Percentiles rank a stretch among this genome's conserved stretches.
Evolutionary conservation across 164 flowering plant genomes (phyloP).

Genomic region (Chimonanthus salicifolius): DNA sequence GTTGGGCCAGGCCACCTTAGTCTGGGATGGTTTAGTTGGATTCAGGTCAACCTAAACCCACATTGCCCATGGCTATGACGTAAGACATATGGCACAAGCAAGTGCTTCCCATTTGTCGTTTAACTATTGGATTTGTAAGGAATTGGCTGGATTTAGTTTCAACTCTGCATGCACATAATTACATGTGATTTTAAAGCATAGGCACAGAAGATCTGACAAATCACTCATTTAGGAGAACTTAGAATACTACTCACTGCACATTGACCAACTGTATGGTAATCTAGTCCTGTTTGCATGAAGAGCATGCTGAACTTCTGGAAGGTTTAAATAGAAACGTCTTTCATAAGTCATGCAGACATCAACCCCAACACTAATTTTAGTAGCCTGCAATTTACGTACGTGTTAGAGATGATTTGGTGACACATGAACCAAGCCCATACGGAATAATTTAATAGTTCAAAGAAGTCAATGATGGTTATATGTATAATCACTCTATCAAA

Average conservation of each 20-base stretch:
- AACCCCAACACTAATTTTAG: slow-evolving; percentile 83
- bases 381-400: slow-evolving; percentile 43
- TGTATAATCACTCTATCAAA: neutral
- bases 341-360: slow-evolving; percentile 89
- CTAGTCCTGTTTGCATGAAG: slow-evolving; percentile 90
- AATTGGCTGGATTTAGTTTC: neutral
- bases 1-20: too few species aligned
- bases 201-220: neutral
- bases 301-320: slow-evolving; percentile 86
- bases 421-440: too few species aligned
- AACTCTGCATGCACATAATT: neutral
- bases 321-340: slow-evolving; percentile 75
- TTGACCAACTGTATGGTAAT: slow-evolving; percentile 70
- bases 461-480: neutral
- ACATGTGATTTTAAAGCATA: neutral
- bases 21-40: too few species aligned
- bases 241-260: slow-evolving; percentile 75
- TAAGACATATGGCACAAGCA: neutral
- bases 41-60: too few species aligned
- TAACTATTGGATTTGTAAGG: neutral
- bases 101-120: neutral
- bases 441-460: neutral
- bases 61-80: neutral
- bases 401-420: neutral
- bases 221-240: neutral